These are phyloP conservation scores for Spizellomyces punctatus DNA, from an alignment of 192 early-diverging fungal species.

Conservation along the genomic window DNA sequence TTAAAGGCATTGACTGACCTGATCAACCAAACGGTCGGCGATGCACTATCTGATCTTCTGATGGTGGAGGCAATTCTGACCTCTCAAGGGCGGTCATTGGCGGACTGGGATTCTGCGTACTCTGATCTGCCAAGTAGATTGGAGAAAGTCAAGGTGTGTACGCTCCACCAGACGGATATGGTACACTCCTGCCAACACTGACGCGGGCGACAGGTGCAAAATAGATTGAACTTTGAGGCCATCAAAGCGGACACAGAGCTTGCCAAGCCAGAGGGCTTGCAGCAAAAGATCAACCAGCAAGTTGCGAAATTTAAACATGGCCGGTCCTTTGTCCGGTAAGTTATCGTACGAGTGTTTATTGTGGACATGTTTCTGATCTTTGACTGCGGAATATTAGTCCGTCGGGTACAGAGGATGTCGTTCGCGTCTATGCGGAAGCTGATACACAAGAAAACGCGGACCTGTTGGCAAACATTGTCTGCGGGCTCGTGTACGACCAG, in stretches of 20 bases:
- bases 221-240: constrained; percentile 88
- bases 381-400: constrained; percentile 56
- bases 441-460: constrained; percentile 89
- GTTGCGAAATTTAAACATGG: constrained; percentile 84
- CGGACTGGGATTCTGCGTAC: constrained; percentile 92
- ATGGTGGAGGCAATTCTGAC: constrained; percentile 89
- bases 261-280: constrained; percentile 82
- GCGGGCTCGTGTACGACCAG: constrained; percentile 89
- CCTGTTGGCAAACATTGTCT: constrained; percentile 81
- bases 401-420: constrained; percentile 98
- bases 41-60: constrained; percentile 96
- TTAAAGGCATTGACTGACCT: constrained; percentile 86
- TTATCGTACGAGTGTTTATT: neutral
- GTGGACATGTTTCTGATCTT: neutral
- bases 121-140: constrained; percentile 92
- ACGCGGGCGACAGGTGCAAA: constrained; percentile 47
- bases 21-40: constrained; percentile 99
- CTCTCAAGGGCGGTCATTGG: constrained; percentile 75
- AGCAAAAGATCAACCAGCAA: constrained; percentile 79
- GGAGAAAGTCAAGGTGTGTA: constrained; percentile 90
- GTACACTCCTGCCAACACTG: neutral
- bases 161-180: neutral
- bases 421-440: constrained; percentile 99
- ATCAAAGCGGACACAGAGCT: constrained; percentile 96
- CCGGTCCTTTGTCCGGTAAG: constrained; percentile 89